Percentiles rank a stretch among this genome's conserved stretches.
Evolutionary conservation across 495 filamentous ascomycete species (phyloP).

Genomic region (Hypoxylon lienhwacheense): DNA sequence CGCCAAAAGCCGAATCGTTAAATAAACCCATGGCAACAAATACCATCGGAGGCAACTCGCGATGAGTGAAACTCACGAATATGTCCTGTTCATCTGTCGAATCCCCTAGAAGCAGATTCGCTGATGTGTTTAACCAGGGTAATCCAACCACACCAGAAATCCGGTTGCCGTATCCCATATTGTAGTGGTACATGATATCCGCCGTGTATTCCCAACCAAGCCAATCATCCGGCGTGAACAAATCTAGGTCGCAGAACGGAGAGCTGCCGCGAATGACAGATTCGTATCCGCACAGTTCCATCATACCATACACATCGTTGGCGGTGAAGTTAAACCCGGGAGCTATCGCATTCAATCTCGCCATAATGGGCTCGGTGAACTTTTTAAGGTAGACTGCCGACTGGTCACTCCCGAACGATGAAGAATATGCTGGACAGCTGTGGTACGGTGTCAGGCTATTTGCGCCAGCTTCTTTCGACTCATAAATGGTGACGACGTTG

Average conservation of each 20-base stretch:
- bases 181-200: slow-evolving; percentile 53
- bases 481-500: slow-evolving; percentile 44
- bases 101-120: slow-evolving; percentile 39
- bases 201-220: slow-evolving; percentile 52
- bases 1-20: slow-evolving; percentile 52
- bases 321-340: slow-evolving; percentile 52
- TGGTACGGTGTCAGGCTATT: slow-evolving; percentile 54
- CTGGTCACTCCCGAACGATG: slow-evolving; percentile 50
- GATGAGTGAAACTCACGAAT: slow-evolving; percentile 55
- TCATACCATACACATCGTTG: slow-evolving; percentile 53
- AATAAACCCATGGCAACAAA: slow-evolving; percentile 53
- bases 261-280: slow-evolving; percentile 51
- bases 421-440: slow-evolving; percentile 51
- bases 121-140: slow-evolving; percentile 53
- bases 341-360: slow-evolving; percentile 45
- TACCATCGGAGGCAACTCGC: slow-evolving; percentile 52
- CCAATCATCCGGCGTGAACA: slow-evolving; percentile 54
- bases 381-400: slow-evolving; percentile 42
- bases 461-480: slow-evolving; percentile 44
- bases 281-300: slow-evolving; percentile 54
- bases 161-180: slow-evolving; percentile 50
- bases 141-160: slow-evolving; percentile 49
- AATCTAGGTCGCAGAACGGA: slow-evolving; percentile 47
- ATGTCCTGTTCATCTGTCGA: slow-evolving; percentile 43
- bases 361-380: slow-evolving; percentile 50